Evolutionary conservation across 2,329 filamentous ascomycete genomes (phyloP).

Genomic region (Neocucurbitaria cava): DNA sequence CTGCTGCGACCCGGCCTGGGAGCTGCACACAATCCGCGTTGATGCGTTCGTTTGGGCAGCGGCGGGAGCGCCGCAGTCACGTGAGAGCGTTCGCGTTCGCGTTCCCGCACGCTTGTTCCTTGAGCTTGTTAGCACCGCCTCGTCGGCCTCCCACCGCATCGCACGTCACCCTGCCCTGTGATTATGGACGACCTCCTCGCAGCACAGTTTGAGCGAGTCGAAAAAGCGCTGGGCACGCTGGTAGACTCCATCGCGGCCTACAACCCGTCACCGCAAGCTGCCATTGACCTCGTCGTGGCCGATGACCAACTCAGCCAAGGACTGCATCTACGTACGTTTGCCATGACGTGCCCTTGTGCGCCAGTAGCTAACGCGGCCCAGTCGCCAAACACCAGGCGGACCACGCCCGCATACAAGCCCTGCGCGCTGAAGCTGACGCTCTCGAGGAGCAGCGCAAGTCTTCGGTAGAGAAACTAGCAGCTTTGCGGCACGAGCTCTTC

Average conservation of each 20-base stretch:
- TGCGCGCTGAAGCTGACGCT: conserved; percentile 69
- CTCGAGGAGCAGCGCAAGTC: conserved; percentile 77
- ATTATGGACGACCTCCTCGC: conserved; percentile 53
- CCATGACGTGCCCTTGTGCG: not conserved
- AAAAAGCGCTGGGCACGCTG: conserved; percentile 65
- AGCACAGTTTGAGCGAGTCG: conserved; percentile 54
- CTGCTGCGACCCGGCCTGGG: conserved; percentile 8
- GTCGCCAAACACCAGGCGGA: conserved; percentile 80
- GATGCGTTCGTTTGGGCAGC: not conserved
- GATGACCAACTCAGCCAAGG: conserved; percentile 72
- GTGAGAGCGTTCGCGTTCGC: conserved; percentile 1
- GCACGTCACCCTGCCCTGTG: not conserved
- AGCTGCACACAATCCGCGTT: conserved; percentile 11
- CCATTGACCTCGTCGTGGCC: conserved; percentile 72
- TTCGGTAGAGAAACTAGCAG: conserved; percentile 72
- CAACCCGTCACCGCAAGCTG: conserved; percentile 73
- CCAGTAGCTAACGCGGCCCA: conserved; percentile 41
- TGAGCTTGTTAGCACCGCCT: conserved; percentile 12
- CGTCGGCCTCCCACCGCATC: not conserved
- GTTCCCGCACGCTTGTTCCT: not conserved
- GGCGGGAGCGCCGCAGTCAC: conserved; percentile 3
- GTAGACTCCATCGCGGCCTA: conserved; percentile 84
- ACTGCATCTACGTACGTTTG: conserved; percentile 66
- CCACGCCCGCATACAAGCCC: conserved; percentile 69
- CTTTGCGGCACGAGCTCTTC: conserved; percentile 75